phyloP scores from a whole-genome alignment of 768 basidiomycete genomes.

The Mycena indigotica region DNA sequence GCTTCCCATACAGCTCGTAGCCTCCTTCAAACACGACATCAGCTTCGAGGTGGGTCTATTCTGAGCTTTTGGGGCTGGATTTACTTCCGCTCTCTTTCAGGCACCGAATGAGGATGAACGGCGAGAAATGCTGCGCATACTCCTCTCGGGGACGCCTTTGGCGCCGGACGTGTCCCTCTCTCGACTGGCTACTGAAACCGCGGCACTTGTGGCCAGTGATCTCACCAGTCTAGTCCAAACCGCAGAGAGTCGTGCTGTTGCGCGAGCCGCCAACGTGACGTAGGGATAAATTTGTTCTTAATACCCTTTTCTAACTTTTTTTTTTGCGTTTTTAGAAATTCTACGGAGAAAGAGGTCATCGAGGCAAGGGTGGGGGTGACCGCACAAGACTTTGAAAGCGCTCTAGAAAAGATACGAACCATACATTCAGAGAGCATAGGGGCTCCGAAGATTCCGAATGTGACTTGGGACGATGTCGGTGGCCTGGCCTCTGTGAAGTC shows the following conservation, averaged over 20 bases:
- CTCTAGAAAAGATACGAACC: conserved; percentile 69
- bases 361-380: conserved; percentile 47
- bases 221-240: conserved; percentile 68
- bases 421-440: conserved; percentile 92
- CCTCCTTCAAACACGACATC: conserved; percentile 86
- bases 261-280: conserved; percentile 42
- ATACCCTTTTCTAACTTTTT: background rate
- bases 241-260: conserved; percentile 57
- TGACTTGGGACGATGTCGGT: conserved; percentile 97
- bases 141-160: conserved; percentile 45
- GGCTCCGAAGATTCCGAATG: conserved; percentile 94
- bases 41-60: conserved; percentile 59
- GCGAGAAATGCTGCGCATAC: conserved; percentile 53
- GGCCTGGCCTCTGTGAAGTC: conserved; percentile 84
- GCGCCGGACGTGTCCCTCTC: conserved; percentile 80
- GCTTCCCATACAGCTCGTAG: conserved; percentile 62
- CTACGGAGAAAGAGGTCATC: conserved; percentile 29
- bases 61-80: background rate
- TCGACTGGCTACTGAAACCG: conserved; percentile 80
- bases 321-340: conserved; percentile 29
- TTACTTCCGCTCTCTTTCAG: conserved; percentile 39
- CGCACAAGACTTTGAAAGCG: conserved; percentile 69
- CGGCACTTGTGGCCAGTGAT: conserved; percentile 85
- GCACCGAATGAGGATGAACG: conserved; percentile 82
- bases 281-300: conserved; percentile 27